Evolutionary conservation across 192 early-diverging fungal genomes (phyloP).

Genomic region (Geosiphon pyriformis): DNA sequence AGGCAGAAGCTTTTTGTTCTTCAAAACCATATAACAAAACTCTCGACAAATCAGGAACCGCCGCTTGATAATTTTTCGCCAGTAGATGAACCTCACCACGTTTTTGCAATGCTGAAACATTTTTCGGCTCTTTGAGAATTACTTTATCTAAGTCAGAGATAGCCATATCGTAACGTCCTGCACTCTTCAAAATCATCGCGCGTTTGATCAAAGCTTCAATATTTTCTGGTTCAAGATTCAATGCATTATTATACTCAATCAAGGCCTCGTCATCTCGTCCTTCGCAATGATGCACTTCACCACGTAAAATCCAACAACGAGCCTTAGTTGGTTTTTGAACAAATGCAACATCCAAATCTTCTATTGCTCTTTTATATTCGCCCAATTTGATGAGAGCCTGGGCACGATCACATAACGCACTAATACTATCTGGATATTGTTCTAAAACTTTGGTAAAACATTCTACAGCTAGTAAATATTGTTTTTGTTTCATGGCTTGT

Average conservation of each 20-base stretch:
- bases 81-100: not conserved
- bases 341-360: slow-evolving; percentile 1
- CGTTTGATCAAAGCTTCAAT: not conserved
- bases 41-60: not conserved
- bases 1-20: not conserved
- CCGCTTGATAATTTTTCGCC: not conserved
- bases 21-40: not conserved
- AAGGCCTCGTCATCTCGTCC: not conserved
- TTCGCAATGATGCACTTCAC: not conserved
- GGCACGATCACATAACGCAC: slow-evolving; percentile 9
- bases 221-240: not conserved
- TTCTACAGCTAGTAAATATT: not conserved
- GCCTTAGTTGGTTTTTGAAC: not conserved
- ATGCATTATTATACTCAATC: not conserved
- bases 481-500: not conserved
- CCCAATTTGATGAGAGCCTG: not conserved
- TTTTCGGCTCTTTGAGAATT: not conserved
- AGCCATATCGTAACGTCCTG: not conserved
- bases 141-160: not conserved
- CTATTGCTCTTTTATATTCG: not conserved
- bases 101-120: not conserved
- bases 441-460: slow-evolving; percentile 7
- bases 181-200: not conserved
- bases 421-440: not conserved
- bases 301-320: not conserved